These are phyloP conservation scores for Gnomoniopsis sp. DNA, from an alignment of 2,329 filamentous ascomycete species.

Conservation along the genomic window DNA sequence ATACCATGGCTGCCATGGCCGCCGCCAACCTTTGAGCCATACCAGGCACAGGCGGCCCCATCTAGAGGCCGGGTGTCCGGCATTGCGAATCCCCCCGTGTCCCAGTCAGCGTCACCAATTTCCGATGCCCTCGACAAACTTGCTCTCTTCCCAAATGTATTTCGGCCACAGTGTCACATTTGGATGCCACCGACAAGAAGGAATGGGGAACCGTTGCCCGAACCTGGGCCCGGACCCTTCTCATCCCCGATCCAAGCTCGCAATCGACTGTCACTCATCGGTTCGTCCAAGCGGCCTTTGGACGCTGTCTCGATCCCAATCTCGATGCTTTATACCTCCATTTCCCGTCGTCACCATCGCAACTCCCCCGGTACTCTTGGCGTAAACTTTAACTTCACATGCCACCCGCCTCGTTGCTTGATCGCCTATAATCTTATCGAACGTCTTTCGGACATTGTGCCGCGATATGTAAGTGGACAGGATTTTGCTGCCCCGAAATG, in stretches of 20 bases:
- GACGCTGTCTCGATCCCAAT: not conserved
- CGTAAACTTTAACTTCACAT: too few relatives aligned
- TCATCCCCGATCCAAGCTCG: slow-evolving; percentile 4
- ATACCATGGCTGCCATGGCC: too few relatives aligned
- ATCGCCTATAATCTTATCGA: not conserved
- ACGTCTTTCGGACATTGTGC: too few relatives aligned
- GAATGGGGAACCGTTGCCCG: not conserved
- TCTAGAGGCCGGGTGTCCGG: too few relatives aligned
- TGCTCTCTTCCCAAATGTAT: not conserved
- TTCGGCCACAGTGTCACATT: not conserved
- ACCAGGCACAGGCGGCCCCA: too few relatives aligned
- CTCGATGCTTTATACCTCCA: too few relatives aligned
- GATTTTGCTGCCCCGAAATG: not conserved
- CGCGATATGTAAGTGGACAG: not conserved
- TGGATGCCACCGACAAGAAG: not conserved
- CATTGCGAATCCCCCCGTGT: not conserved
- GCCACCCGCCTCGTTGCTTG: slow-evolving; percentile 1
- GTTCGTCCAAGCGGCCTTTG: too few relatives aligned
- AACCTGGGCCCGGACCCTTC: slow-evolving; percentile 1
- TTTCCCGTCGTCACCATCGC: too few relatives aligned
- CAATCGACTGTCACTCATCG: too few relatives aligned
- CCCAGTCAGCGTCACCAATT: not conserved
- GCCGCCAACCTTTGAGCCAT: too few relatives aligned
- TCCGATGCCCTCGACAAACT: not conserved
- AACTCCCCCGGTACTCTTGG: too few relatives aligned